Evolutionary conservation across 2,329 filamentous ascomycete species (phyloP), one percentile per base, ranked within the genome.

Genomic region (Cordyceps tenuipes): DNA sequence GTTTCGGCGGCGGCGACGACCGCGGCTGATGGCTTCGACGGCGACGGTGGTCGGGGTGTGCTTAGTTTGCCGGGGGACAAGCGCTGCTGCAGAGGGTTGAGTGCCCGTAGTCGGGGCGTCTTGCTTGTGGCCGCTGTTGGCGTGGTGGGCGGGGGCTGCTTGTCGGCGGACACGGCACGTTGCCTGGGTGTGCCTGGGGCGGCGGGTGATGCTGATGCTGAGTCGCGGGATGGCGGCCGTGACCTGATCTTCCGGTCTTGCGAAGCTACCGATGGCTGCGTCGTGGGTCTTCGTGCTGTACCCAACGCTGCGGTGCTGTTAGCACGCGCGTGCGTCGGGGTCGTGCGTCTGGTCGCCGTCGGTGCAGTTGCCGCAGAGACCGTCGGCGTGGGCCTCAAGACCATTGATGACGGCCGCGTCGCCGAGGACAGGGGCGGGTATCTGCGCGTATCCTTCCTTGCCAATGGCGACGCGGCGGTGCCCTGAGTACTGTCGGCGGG

Each of bases 31-130:
- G 82, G 76, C 66, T 86, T 85, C 34, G 81, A 82, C 1, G 85
- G 84, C 3, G 83, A 82, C 0, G 84, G 80, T 0, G 59, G 51
- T 6, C 26, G 82, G 49, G 86, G 78, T 70, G 46, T 39, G 39
- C 77, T 73, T 4, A 76, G 77, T 67, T 87, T 87, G 49, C 82
- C 81, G 0, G 86, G 86, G 31, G 83, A 86, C 73, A 82, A 88
- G 72, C 88, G 84, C 65, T 88, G 85, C 65, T 88, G 85, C 44
- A 83, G 78, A 0, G 81, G 86, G 52, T 77, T 82, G 71, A 88
- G 88, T 51, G 79, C 74, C 0, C 74, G 71, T n/a, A 73, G 70
- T 19, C 73, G 70, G 46, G 69, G 69, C 19, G 39, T 12, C 6
- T 43, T 43, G 66, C 63, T 52, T 36, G 62, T 46, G 46, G 61